A percentile compares a stretch with the other conserved stretches of the same genome.
These are phyloP conservation scores for Geranium rotundifolium DNA, from an alignment of 345 rosid genomes.

Conservation along the genomic window DNA sequence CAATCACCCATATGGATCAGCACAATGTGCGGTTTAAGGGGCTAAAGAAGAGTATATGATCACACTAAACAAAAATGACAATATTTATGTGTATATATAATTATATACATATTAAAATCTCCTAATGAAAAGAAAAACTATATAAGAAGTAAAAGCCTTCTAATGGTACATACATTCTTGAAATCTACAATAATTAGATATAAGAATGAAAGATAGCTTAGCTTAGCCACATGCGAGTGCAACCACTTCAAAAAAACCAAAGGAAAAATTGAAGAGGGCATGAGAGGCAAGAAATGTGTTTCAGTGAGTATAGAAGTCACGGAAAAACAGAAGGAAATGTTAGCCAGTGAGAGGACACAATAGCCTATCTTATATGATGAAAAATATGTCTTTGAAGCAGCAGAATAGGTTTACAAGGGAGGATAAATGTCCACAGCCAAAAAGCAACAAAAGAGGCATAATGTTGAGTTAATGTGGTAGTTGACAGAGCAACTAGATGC, in stretches of 20 bases:
- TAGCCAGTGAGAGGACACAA: not conserved
- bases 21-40: not conserved
- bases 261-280: not conserved
- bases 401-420: not conserved
- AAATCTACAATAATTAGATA: too few species aligned
- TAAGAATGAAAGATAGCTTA: not conserved
- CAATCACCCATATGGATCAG: not conserved
- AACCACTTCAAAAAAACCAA: too few species aligned
- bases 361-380: not conserved
- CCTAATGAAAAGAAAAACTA: not conserved
- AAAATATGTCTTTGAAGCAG: not conserved
- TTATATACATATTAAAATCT: too few species aligned
- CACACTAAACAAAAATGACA: not conserved
- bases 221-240: not conserved
- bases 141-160: not conserved
- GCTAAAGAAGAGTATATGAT: not conserved
- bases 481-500: slow-evolving; percentile 6
- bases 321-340: too few species aligned
- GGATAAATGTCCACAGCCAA: not conserved
- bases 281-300: not conserved
- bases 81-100: too few species aligned
- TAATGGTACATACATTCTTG: not conserved
- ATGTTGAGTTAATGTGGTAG: not conserved
- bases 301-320: not conserved
- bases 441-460: not conserved